Evolutionary conservation across 208 protist species (phyloP).

Genomic region (Acanthamoeba divionensis): DNA sequence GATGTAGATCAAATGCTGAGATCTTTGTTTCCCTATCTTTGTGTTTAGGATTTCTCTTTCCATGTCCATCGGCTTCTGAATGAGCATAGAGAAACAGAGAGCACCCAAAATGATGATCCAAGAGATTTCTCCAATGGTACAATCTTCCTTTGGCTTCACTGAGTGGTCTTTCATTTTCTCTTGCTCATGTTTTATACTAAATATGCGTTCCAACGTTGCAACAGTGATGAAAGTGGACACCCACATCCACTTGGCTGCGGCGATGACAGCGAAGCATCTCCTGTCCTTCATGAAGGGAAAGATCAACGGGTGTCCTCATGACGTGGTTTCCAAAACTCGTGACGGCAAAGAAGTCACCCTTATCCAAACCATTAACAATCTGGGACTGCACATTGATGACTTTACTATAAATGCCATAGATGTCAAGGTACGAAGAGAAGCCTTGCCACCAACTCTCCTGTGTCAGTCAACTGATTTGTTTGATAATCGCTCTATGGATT

Average conservation of each 20-base stretch:
- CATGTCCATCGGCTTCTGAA: conserved; percentile 91
- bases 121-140: conserved; percentile 75
- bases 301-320: conserved; percentile 68
- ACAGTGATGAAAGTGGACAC: conserved; percentile 96
- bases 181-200: background rate
- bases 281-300: conserved; percentile 93
- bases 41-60: conserved; percentile 78
- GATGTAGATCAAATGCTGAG: no score
- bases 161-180: background rate
- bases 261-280: conserved; percentile 92
- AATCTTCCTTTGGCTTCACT: conserved; percentile 11
- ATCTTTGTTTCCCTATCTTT: no score
- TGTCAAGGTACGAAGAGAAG: background rate
- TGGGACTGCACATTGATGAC: conserved; percentile 78
- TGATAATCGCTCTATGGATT: background rate
- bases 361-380: conserved; percentile 70
- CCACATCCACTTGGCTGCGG: conserved; percentile 94
- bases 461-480: conserved; percentile 78
- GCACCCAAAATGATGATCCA: conserved; percentile 84
- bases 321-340: conserved; percentile 84
- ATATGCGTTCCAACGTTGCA: background rate
- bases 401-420: conserved; percentile 95
- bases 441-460: conserved; percentile 70
- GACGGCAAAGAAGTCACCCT: conserved; percentile 80
- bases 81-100: conserved; percentile 84